A percentile compares a stretch with the other conserved stretches of the same genome.
Evolutionary conservation across 768 basidiomycete species (phyloP).

Genomic region (Sistotremastrum niveocremeum): DNA sequence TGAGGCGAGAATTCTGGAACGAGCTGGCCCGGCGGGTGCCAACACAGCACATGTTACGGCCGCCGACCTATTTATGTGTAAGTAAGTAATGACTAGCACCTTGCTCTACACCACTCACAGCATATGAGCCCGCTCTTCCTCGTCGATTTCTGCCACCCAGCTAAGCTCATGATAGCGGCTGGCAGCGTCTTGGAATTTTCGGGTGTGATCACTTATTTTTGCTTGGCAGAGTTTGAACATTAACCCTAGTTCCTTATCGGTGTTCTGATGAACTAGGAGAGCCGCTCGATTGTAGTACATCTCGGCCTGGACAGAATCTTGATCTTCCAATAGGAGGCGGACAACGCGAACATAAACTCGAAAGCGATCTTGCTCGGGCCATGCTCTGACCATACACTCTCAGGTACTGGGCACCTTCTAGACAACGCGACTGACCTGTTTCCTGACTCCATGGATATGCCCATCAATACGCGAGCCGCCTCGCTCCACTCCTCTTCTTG

Average conservation of each 20-base stretch:
- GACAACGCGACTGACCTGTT: slow-evolving; percentile 43
- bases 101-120: slow-evolving; percentile 43
- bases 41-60: slow-evolving; percentile 95
- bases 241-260: slow-evolving; percentile 66
- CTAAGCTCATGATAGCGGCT: slow-evolving; percentile 90
- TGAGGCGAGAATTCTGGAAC: slow-evolving; percentile 84
- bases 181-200: slow-evolving; percentile 91
- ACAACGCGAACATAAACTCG: slow-evolving; percentile 89
- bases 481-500: slow-evolving; percentile 87
- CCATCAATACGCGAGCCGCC: slow-evolving; percentile 84
- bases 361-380: slow-evolving; percentile 77
- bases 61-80: slow-evolving; percentile 42
- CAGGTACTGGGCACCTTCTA: slow-evolving; percentile 3
- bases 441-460: slow-evolving; percentile 82
- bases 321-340: slow-evolving; percentile 86
- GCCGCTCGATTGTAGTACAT: slow-evolving; percentile 96
- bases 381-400: slow-evolving; percentile 28
- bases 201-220: slow-evolving; percentile 80
- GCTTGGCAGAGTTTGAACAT: slow-evolving; percentile 91
- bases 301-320: slow-evolving; percentile 95
- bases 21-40: slow-evolving; percentile 92
- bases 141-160: slow-evolving; percentile 82
- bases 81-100: neutral
- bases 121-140: slow-evolving; percentile 82
- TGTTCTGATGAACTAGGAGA: slow-evolving; percentile 67